Evolutionary conservation across 78 protist species (phyloP), one percentile per base, ranked within the genome.

Genomic region (Cavenderia fasciculata): DNA sequence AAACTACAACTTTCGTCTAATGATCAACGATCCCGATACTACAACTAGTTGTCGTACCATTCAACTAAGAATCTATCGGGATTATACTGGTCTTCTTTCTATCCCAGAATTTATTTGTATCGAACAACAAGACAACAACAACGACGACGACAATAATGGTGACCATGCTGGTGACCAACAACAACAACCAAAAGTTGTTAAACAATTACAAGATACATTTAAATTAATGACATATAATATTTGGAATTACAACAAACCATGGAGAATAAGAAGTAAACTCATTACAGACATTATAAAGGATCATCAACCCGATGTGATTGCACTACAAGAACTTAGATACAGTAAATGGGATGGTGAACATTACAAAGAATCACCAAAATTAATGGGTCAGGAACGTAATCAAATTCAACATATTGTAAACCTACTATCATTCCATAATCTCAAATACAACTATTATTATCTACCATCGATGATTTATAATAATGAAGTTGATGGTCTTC

Each of bases 201-300:
- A 23, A 59, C 12, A 23, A 61, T 27, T 21, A 36, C 12, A 54
- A 40, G 4, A 7, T 12, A 49, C 52, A 3, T 27, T 79, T 7
- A 66, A 62, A 41, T 27, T 79, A 12, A 63, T 52, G 63, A 63
- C 88, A 38, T 79, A 65, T 54, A 79, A 79, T 66, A 27, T 70
- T 16, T 79, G 88, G 88, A 79, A 79, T 29, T 79, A 63, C 73
- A 79, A 79, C 23, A 29, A 12, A 19, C 88, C 88, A 31, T 79
- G 88, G 88, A 49, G 25, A 49, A 33, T 18, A 7, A 79, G 88
- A 66, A 79, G 76, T 65, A 29, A 63, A 2, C 10, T 52, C 2
- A 62, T 79, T 23, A 76, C 70, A 0, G 88, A 79, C 27, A 19
- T 57, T 38, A 66, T 79, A 23, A 49, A 14, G 2, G 19, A 62